Evolutionary conservation across 257 asterid genomes (phyloP), one percentile per base, ranked within the genome.

Genomic region (Ophiorrhiza pumila): DNA sequence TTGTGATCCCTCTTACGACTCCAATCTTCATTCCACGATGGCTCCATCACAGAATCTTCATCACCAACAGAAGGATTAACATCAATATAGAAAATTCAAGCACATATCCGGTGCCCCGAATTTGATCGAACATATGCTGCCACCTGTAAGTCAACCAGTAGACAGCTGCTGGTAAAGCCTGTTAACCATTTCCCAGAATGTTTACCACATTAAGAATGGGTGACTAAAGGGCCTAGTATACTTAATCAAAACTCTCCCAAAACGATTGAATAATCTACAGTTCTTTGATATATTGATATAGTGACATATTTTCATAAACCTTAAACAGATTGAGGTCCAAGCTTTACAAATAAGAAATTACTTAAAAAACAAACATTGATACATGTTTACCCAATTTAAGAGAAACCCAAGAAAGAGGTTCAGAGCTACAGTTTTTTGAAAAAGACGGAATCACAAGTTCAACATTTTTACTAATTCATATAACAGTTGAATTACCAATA

Each of bases 141-240:
- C 92, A 93, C 98, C 98, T 93, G 98, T 88, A 91, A 93, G 92
- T 91, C 87, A 93, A 88, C 93, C 96, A 93, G 98, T 81, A 91
- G 91, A 93, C 67, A 93, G 91, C 92, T 88, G 96, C 97, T 93
- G 87, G 82, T 93, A 86, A 93, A 93, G 90, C 97, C 98, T 91
- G 98, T 83, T 89, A 73, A 83, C 72, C 87, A 83, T 77, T 83
- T 71, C 83, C 83, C 88, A 88, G 82, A 83, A 86, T 80, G 80
- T 80, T 83, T 89, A 84, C 93, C 90, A 85, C 87, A 91, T 81
- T 85, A 74, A 87, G 92, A 85, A 87, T 78, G 89, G 89, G 87
- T 75, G 84, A 68, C 76, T 70, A 35, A 49, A 73, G 17, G 64
- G 53, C 58, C 34, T 49, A 71, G 65, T 27, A 20, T 58, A 27